phyloP scores from a whole-genome alignment of 257 asterid species.

The Solanum piurae region DNA sequence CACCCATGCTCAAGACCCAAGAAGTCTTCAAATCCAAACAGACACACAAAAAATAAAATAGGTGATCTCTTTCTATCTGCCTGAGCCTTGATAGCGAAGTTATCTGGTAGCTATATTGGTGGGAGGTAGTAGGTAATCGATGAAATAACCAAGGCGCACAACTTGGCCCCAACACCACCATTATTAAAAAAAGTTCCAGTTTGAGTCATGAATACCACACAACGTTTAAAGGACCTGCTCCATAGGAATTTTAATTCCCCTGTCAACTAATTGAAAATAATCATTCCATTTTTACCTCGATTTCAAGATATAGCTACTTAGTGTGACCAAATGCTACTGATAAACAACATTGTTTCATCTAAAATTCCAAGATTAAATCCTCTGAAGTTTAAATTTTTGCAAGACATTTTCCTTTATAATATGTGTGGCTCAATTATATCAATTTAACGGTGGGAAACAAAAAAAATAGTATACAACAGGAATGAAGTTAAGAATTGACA shows the following conservation, averaged over 20 bases:
- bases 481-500: neutral
- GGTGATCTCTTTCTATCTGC: neutral
- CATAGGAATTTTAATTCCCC: neutral
- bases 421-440: neutral
- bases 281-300: neutral
- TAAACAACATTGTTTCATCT: neutral
- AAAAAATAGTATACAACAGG: neutral
- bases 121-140: neutral
- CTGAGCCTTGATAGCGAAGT: neutral
- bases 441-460: neutral
- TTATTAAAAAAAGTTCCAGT: neutral
- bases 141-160: neutral
- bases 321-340: neutral
- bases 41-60: neutral
- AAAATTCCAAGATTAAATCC: neutral
- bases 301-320: neutral
- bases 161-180: neutral
- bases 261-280: neutral
- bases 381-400: neutral
- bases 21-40: neutral
- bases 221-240: neutral
- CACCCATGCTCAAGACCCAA: neutral
- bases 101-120: neutral
- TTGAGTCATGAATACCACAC: neutral
- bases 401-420: neutral